A percentile compares a stretch with the other conserved stretches of the same genome.
These are phyloP conservation scores for Fusarium sterilihyphosum DNA, from an alignment of 2,329 filamentous ascomycete species.

Conservation along the genomic window DNA sequence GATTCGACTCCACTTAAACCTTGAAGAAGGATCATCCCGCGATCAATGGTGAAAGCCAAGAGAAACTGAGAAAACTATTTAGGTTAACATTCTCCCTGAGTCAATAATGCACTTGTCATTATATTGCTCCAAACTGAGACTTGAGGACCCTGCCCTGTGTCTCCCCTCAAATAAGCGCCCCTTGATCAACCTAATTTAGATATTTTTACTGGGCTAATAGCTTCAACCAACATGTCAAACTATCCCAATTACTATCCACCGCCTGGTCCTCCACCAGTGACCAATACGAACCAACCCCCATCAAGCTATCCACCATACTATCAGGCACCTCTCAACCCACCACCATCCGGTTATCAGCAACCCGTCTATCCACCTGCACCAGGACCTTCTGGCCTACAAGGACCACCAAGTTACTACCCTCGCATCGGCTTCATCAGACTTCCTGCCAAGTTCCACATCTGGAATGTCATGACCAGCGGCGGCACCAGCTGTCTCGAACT, in stretches of 20 bases:
- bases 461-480: not conserved
- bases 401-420: not conserved
- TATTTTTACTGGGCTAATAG: not conserved
- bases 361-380: not conserved
- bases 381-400: not conserved
- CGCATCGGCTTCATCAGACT: not conserved
- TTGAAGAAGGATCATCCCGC: not conserved
- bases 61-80: not conserved
- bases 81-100: not conserved
- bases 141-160: rapidly evolving
- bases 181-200: no score
- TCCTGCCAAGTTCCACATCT: not conserved
- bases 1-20: not conserved
- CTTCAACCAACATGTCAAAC: not conserved
- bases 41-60: no score
- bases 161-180: rapidly evolving
- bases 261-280: not conserved
- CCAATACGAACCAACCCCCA: not conserved
- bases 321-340: rapidly evolving
- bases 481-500: not conserved
- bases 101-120: not conserved
- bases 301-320: rapidly evolving
- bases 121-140: rapidly evolving
- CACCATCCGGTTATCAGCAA: not conserved
- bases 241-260: not conserved